Evolutionary conservation across 169 alveolate species (phyloP), one percentile per base, ranked within the genome.

Genomic region (Toxoplasma gondii): DNA sequence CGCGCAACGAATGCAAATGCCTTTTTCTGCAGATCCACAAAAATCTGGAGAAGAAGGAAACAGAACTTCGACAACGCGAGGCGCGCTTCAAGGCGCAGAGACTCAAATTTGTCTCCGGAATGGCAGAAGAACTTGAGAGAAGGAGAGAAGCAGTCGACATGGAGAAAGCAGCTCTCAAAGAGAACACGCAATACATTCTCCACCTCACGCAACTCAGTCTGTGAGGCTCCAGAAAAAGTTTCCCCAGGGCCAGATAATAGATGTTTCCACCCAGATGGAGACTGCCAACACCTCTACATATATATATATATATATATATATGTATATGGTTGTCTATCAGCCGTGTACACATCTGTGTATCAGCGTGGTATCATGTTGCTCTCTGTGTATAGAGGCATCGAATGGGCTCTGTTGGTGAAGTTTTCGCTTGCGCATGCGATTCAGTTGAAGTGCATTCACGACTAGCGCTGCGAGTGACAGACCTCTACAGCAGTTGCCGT

Each of bases 141-240:
- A 36, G 94, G 17, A 44, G 83, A n/a, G 45, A 74, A 31, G 94
- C 94, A 4, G 27, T 78, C 43, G 83, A 45, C 31, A 34, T 78
- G 91, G 88, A 91, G 81, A 86, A 91, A 70, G 54, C 64, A 38
- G 94, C 94, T 22, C 90, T 91, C 29, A 81, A 91, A 41, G 83
- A 53, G 24, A 91, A 91, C 53, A 91, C 94, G 34, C 31, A 38
- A 10, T 64, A 78, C 36, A 67, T 91, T 80, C 91, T 91, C 10
- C 45, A 54, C 29, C 88, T 91, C 1, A 81, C 90, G 17, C 49
- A 41, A 22, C 82, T 29, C 31, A 74, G 91, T 19, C 94, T 43
- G 94, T 91, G 41, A 39, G 90, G n/a, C 67, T 7, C 43, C 58
- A 49, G 58, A 12, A 31, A 34, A 7, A 27, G 12, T 9, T 17